A percentile compares a stretch with the other conserved stretches of the same genome.
Evolutionary conservation across 176 grass and related monocot species (phyloP).

Genomic region (Rhynchospora tenuis): DNA sequence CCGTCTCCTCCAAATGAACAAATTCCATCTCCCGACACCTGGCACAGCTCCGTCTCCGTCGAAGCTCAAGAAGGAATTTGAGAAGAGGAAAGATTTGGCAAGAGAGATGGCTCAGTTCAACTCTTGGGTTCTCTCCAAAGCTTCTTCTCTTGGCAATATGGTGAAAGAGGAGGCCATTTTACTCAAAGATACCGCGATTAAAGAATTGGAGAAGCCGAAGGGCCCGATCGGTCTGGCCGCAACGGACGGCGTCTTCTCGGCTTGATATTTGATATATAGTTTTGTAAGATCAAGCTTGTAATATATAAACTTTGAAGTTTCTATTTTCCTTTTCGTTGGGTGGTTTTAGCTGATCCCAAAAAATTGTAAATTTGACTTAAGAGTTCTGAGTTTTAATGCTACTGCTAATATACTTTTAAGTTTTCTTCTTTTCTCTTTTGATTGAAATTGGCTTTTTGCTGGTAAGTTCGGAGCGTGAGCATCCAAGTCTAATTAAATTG

Average conservation of each 20-base stretch:
- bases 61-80: too few relatives aligned
- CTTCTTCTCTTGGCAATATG: slow-evolving; percentile 19
- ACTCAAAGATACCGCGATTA: slow-evolving; percentile 15
- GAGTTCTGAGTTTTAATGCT: background rate
- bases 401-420: background rate
- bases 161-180: slow-evolving; percentile 29
- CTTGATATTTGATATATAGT: slow-evolving; percentile 29
- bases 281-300: background rate
- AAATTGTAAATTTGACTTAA: slow-evolving; percentile 21
- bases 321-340: background rate
- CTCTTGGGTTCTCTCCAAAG: slow-evolving; percentile 36
- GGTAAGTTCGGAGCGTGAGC: background rate
- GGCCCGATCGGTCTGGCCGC: slow-evolving; percentile 25
- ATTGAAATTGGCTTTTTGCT: background rate
- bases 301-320: background rate
- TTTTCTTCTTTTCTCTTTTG: background rate
- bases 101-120: slow-evolving; percentile 30
- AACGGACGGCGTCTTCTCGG: slow-evolving; percentile 59
- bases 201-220: slow-evolving; percentile 35
- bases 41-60: too few relatives aligned
- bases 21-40: too few relatives aligned
- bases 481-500: background rate
- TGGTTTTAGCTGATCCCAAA: slow-evolving; percentile 13
- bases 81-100: slow-evolving; percentile 48
- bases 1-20: too few relatives aligned